These are phyloP conservation scores for Colletotrichum agaves DNA, from an alignment of 2,329 filamentous ascomycete genomes.

Conservation along the genomic window DNA sequence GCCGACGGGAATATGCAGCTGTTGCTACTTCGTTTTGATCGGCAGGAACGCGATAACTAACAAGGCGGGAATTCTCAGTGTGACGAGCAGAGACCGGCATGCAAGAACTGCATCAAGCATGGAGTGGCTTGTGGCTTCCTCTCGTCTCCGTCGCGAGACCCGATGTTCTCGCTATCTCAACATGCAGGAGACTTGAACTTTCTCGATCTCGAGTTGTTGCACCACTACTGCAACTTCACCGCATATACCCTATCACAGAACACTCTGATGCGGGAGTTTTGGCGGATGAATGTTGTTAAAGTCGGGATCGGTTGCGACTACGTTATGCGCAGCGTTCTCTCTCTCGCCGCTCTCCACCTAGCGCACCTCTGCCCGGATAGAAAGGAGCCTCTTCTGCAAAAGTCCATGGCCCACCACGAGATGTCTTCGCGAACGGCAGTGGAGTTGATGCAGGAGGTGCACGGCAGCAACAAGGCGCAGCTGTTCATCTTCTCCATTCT, in stretches of 20 bases:
- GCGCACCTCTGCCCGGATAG: slow-evolving; percentile 45
- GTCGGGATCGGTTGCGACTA: slow-evolving; percentile 58
- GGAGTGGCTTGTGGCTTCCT: slow-evolving; percentile 52
- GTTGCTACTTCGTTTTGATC: background rate
- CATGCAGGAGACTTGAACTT: slow-evolving; percentile 46
- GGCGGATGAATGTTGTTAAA: slow-evolving; percentile 58
- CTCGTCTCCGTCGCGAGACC: slow-evolving; percentile 14
- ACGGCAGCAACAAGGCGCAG: slow-evolving; percentile 33
- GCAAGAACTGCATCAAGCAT: slow-evolving; percentile 53
- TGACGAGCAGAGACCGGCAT: slow-evolving; percentile 52
- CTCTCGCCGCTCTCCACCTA: slow-evolving; percentile 61
- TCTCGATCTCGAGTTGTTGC: slow-evolving; percentile 61
- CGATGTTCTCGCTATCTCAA: slow-evolving; percentile 26
- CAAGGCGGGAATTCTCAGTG: slow-evolving; percentile 43
- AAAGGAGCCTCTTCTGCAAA: slow-evolving; percentile 27
- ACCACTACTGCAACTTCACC: slow-evolving; percentile 63
- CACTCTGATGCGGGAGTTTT: slow-evolving; percentile 54
- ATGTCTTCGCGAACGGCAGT: slow-evolving; percentile 45
- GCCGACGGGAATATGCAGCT: slow-evolving; percentile 9
- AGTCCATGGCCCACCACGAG: slow-evolving; percentile 43
- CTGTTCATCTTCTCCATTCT: slow-evolving; percentile 37
- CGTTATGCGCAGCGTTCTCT: slow-evolving; percentile 60
- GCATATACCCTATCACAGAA: slow-evolving; percentile 57
- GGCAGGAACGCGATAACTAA: slow-evolving; percentile 4
- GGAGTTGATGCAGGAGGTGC: slow-evolving; percentile 40